phyloP scores from a whole-genome alignment of 139 green algal genomes.

The Tetraselmis chui region DNA sequence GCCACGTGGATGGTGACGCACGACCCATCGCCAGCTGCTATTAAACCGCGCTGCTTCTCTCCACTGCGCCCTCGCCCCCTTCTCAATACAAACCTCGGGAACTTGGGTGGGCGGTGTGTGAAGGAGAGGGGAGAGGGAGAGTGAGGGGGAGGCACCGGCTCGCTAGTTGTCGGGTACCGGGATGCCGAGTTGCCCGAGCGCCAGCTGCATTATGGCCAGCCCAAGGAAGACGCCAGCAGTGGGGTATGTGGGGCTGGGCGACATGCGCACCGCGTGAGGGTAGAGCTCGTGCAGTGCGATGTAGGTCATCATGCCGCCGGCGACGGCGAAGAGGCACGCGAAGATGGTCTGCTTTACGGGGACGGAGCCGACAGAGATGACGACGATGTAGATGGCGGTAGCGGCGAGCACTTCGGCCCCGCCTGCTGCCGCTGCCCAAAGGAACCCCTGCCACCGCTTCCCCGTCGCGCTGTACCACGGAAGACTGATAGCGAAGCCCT shows the following conservation, averaged over 20 bases:
- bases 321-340: not conserved
- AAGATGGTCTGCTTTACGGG: not conserved
- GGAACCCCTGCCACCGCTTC: not conserved
- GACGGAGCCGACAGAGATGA: not conserved
- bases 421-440: not conserved
- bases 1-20: no score
- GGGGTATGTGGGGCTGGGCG: not conserved
- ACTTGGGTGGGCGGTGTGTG: no score
- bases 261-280: not conserved
- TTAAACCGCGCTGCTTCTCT: no score
- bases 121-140: no score
- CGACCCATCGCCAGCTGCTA: no score
- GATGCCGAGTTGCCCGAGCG: not conserved
- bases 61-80: no score
- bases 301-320: not conserved
- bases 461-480: not conserved
- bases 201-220: not conserved
- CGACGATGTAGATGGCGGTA: not conserved
- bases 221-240: not conserved
- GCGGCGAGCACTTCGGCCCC: not conserved
- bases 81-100: no score
- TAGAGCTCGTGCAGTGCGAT: not conserved
- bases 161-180: no score
- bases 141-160: no score
- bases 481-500: not conserved